These are phyloP conservation scores for Gloeostereum incarnatum DNA, from an alignment of 768 basidiomycete genomes.

Conservation along the genomic window DNA sequence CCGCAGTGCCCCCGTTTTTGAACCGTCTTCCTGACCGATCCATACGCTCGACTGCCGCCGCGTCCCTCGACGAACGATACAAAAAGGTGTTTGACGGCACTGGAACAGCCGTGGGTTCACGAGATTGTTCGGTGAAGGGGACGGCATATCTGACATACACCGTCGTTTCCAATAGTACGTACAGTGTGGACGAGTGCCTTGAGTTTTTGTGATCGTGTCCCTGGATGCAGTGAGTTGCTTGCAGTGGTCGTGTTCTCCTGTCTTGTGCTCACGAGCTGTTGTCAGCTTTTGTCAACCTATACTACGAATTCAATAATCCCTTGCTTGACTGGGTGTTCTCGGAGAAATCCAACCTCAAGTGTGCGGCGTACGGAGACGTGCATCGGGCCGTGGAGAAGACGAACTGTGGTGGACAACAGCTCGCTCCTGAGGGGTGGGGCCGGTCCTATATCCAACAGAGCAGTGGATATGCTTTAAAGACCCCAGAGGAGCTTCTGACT, in stretches of 20 bases:
- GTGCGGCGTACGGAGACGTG: slow-evolving; percentile 12
- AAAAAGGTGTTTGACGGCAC: slow-evolving; percentile 10
- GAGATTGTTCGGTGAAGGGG: slow-evolving; percentile 16
- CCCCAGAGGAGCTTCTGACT: slow-evolving; percentile 4
- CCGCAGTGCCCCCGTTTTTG: not conserved
- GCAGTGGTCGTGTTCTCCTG: not conserved
- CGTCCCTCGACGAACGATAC: slow-evolving; percentile 8
- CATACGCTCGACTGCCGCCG: slow-evolving; percentile 1
- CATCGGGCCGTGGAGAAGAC: slow-evolving; percentile 11
- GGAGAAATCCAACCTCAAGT: slow-evolving; percentile 13
- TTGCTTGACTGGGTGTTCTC: slow-evolving; percentile 12
- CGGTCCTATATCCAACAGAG: slow-evolving; percentile 10
- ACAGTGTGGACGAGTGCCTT: slow-evolving; percentile 9
- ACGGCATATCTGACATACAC: slow-evolving; percentile 9
- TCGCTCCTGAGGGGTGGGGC: not conserved
- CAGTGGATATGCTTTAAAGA: slow-evolving; percentile 10
- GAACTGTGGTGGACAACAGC: slow-evolving; percentile 8
- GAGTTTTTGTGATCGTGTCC: slow-evolving; percentile 9
- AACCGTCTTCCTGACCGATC: not conserved
- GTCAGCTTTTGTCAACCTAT: slow-evolving; percentile 13
- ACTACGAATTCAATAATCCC: slow-evolving; percentile 12
- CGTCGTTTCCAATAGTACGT: slow-evolving; percentile 11
- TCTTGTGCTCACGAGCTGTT: not conserved
- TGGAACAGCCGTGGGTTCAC: slow-evolving; percentile 6
- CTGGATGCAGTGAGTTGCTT: slow-evolving; percentile 10